Evolutionary conservation across 106 monocot genomes (phyloP), one percentile per base, ranked within the genome.

Genomic region (Vanilla planifolia): DNA sequence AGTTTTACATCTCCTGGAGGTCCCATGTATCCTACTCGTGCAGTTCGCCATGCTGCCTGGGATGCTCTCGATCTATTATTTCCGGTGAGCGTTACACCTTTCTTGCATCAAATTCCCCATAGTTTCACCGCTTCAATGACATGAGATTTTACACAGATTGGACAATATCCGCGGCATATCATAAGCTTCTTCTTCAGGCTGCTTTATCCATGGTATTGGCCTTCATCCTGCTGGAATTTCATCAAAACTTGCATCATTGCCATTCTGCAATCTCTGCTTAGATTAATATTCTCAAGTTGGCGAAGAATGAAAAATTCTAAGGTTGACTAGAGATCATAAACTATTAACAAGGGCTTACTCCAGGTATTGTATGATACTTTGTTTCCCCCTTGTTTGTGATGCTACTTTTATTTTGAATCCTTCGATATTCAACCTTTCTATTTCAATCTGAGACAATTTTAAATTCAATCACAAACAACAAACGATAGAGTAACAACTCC

Each of bases 161-260:
- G 96, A 5, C 70, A 70, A 15, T 87, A 88, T 43, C 96, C 96
- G 13, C 63, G 96, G 65, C 96, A 91, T 32, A 66, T 91, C 15
- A 98, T 98, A 71, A 98, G 96, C 79, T 67, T 98, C 30, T 88
- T 98, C 59, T 98, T 98, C 67, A 73, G 96, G 37, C 64, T 98
- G 41, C 79, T 98, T 45, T 98, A 91, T 70, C 96, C 96, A 1
- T 98, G 96, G 90, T 98, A 79, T 59, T 98, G 96, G 96, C 96
- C 96, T 10, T 91, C 91, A 15, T 91, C 96, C 6, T 98, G 86
- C 67, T 98, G 96, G 96, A 91, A 98, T 48, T 91, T 98, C 46
- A 51, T 91, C 21, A 59, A 67, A 24, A 79, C 81, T 3, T 90
- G 91, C 50, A 52, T 80, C 14, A 85, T 24, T 8, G 75, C 91